Percentiles rank a stretch among this genome's conserved stretches.
phyloP scores from a whole-genome alignment of 106 monocot genomes.

The Vanilla planifolia region DNA sequence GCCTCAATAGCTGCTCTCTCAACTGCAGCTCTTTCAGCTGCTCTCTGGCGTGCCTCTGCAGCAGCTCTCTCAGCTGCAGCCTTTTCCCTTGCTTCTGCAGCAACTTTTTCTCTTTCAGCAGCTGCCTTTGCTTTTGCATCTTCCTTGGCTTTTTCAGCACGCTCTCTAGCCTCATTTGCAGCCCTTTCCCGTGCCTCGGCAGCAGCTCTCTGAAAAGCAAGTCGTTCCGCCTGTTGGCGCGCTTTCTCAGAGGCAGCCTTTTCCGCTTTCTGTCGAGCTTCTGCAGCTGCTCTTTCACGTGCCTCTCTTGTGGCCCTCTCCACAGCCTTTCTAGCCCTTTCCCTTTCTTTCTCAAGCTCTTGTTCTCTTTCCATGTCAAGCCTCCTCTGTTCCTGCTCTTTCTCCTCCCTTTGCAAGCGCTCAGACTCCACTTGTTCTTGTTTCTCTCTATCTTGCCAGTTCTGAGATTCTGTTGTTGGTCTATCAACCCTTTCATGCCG shows the following conservation, averaged over 20 bases:
- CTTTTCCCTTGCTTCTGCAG: constrained; percentile 29
- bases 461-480: constrained; percentile 16
- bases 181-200: constrained; percentile 70
- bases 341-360: constrained; percentile 62
- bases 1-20: constrained; percentile 60
- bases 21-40: constrained; percentile 50
- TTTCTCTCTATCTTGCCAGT: constrained; percentile 30
- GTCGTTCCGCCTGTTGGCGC: constrained; percentile 49
- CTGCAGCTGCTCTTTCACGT: constrained; percentile 84
- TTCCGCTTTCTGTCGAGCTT: constrained; percentile 64
- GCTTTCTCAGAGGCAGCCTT: constrained; percentile 46
- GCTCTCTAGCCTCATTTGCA: constrained; percentile 38
- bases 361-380: constrained; percentile 50
- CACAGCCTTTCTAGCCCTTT: constrained; percentile 54
- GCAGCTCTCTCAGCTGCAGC: constrained; percentile 67
- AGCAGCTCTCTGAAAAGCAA: constrained; percentile 58
- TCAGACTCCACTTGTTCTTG: constrained; percentile 52
- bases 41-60: constrained; percentile 56
- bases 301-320: constrained; percentile 84
- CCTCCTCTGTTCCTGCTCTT: constrained; percentile 57
- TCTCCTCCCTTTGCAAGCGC: constrained; percentile 46
- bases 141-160: constrained; percentile 32
- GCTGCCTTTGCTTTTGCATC: constrained; percentile 34
- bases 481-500: constrained; percentile 34
- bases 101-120: constrained; percentile 26